These are phyloP conservation scores for Coprinopsis sp. DNA, from an alignment of 768 basidiomycete species.

Conservation along the genomic window DNA sequence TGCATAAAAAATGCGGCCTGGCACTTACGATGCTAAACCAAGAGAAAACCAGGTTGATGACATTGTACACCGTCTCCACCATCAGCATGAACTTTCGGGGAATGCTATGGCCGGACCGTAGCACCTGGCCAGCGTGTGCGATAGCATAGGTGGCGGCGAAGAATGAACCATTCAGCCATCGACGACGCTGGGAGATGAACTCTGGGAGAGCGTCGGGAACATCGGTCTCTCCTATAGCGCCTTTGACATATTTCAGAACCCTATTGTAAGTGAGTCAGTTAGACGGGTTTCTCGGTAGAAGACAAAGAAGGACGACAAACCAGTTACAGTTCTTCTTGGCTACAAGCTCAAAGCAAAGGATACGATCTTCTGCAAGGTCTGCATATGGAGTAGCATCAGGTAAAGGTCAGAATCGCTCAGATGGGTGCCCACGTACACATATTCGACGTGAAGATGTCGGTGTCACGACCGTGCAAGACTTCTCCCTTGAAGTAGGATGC, in stretches of 20 bases:
- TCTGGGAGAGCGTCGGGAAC: conserved; percentile 91
- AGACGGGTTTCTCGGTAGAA: conserved; percentile 1
- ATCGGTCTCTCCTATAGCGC: conserved; percentile 89
- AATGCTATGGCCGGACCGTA: conserved; percentile 77
- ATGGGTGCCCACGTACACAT: conserved; percentile 70
- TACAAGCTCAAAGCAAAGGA: conserved; percentile 76
- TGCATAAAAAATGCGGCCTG: neutral
- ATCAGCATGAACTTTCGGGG: conserved; percentile 70
- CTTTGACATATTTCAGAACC: conserved; percentile 95
- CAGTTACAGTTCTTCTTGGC: conserved; percentile 77
- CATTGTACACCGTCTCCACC: conserved; percentile 81
- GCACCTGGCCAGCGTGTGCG: conserved; percentile 77
- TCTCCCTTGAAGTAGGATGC: conserved; percentile 99
- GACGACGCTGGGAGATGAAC: conserved; percentile 87
- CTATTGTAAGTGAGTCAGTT: conserved; percentile 37
- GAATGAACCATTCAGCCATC: conserved; percentile 91
- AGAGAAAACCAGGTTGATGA: conserved; percentile 81
- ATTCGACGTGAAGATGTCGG: conserved; percentile 92
- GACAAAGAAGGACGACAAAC: conserved; percentile 30
- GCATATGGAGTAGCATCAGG: conserved; percentile 4
- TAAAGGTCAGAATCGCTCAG: conserved; percentile 3
- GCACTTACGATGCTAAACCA: conserved; percentile 87
- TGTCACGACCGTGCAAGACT: conserved; percentile 73
- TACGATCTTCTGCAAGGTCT: conserved; percentile 91
- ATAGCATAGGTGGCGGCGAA: conserved; percentile 94